Conservation (phyloP, 2,329 filamentous ascomycete genomes). For the Pestalotiopsis sp. region DNA sequence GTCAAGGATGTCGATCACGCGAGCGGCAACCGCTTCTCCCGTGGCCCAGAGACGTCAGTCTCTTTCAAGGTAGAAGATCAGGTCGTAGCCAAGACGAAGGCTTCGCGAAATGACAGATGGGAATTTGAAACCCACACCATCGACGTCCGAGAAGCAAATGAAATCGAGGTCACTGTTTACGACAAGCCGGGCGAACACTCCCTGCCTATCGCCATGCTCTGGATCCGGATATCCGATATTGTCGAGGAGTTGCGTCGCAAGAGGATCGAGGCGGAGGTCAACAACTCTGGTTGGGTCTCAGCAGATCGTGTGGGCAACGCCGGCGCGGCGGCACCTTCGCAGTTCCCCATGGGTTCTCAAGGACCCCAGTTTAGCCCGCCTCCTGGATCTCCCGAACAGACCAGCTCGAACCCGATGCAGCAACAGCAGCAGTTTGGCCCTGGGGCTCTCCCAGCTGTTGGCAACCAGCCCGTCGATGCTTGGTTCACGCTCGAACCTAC, state of each 20-base stretch:
- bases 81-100: slow-evolving; percentile 84
- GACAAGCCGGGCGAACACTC: slow-evolving; percentile 91
- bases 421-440: slow-evolving; percentile 31
- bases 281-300: slow-evolving; percentile 93
- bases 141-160: slow-evolving; percentile 97
- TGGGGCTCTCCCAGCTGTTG: slow-evolving; percentile 52
- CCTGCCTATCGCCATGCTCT: slow-evolving; percentile 90
- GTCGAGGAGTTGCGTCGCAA: slow-evolving; percentile 97
- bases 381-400: slow-evolving; percentile 43
- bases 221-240: slow-evolving; percentile 96
- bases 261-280: slow-evolving; percentile 95
- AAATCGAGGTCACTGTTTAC: slow-evolving; percentile 96
- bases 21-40: slow-evolving; percentile 78
- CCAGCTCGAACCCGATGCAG: slow-evolving; percentile 25
- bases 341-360: slow-evolving; percentile 61
- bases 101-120: slow-evolving; percentile 87
- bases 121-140: slow-evolving; percentile 88
- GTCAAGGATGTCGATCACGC: slow-evolving; percentile 96
- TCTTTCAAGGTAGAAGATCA: slow-evolving; percentile 96
- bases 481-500: slow-evolving; percentile 98
- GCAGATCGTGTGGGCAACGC: slow-evolving; percentile 83
- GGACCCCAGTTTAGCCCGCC: slow-evolving; percentile 47
- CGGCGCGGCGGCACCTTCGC: slow-evolving; percentile 48
- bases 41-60: slow-evolving; percentile 93
- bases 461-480: slow-evolving; percentile 73